Evolutionary conservation across 2,329 filamentous ascomycete genomes (phyloP).

Genomic region (Pseudogymnoascus sp.): DNA sequence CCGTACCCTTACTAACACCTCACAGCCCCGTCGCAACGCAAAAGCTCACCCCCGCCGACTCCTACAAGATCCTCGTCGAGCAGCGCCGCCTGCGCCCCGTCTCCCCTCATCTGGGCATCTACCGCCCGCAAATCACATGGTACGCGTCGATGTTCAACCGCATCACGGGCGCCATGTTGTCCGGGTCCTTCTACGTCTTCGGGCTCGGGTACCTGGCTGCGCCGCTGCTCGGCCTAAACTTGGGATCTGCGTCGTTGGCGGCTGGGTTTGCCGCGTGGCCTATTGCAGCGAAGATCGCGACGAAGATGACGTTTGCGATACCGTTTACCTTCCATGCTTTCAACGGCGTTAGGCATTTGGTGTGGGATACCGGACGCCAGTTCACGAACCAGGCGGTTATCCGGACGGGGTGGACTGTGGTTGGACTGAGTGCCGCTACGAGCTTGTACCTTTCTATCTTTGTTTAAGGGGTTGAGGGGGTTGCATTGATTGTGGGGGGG

Average conservation of each 20-base stretch:
- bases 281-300: slow-evolving; percentile 44
- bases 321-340: slow-evolving; percentile 61
- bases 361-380: slow-evolving; percentile 56
- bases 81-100: slow-evolving; percentile 61
- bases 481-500: neutral
- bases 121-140: slow-evolving; percentile 64
- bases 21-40: slow-evolving; percentile 40
- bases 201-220: slow-evolving; percentile 56
- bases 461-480: slow-evolving; percentile 15
- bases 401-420: slow-evolving; percentile 53
- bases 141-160: slow-evolving; percentile 51
- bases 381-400: slow-evolving; percentile 58
- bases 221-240: slow-evolving; percentile 57
- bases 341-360: slow-evolving; percentile 64
- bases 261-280: slow-evolving; percentile 56
- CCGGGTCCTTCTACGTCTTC: slow-evolving; percentile 58
- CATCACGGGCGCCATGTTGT: slow-evolving; percentile 52
- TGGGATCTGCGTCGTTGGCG: slow-evolving; percentile 55
- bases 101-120: slow-evolving; percentile 62
- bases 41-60: slow-evolving; percentile 35
- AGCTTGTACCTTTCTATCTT: slow-evolving; percentile 30
- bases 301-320: slow-evolving; percentile 51
- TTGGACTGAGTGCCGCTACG: slow-evolving; percentile 45
- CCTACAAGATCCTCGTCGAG: slow-evolving; percentile 50
- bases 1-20: slow-evolving; percentile 14